Evolutionary conservation across 2,329 filamentous ascomycete genomes (phyloP).

Genomic region (Emmonsia crescens): DNA sequence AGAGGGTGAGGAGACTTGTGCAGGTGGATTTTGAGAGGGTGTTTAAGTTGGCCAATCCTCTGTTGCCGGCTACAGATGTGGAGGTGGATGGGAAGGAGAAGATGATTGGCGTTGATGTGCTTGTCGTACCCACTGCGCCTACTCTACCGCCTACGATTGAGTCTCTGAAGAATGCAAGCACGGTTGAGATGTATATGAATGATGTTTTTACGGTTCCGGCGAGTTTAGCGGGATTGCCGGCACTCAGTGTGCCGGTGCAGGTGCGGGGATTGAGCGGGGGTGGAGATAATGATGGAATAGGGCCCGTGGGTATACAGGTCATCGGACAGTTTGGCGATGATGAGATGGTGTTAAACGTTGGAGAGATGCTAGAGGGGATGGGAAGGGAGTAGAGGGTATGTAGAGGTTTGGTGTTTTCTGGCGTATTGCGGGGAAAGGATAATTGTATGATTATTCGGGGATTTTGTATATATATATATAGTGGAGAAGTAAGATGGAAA

Average conservation of each 20-base stretch:
- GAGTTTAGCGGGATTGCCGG: slow-evolving; percentile 80
- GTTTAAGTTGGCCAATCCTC: slow-evolving; percentile 59
- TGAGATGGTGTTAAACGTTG: slow-evolving; percentile 30
- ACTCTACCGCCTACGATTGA: slow-evolving; percentile 57
- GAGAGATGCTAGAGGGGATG: slow-evolving; percentile 23
- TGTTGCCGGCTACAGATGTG: slow-evolving; percentile 27
- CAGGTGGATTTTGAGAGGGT: slow-evolving; percentile 75
- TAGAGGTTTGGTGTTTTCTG: not conserved
- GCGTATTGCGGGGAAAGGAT: not conserved
- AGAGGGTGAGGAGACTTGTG: slow-evolving; percentile 73
- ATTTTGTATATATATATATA: not conserved
- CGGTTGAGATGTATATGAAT: slow-evolving; percentile 74
- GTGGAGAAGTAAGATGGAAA: not conserved
- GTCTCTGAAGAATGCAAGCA: slow-evolving; percentile 38
- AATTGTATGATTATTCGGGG: not conserved
- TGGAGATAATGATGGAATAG: not conserved
- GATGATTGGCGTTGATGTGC: slow-evolving; percentile 58
- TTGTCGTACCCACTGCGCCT: slow-evolving; percentile 80
- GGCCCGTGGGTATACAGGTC: slow-evolving; percentile 33
- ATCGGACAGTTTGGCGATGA: slow-evolving; percentile 41
- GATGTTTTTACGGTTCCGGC: slow-evolving; percentile 95
- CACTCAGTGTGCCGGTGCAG: slow-evolving; percentile 66
- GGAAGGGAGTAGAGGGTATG: not conserved
- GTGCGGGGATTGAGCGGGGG: slow-evolving; percentile 16
- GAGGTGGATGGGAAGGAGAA: slow-evolving; percentile 32